A percentile compares a stretch with the other conserved stretches of the same genome.
These are phyloP conservation scores for Ceratocystis eucalypticola DNA, from an alignment of 2,329 filamentous ascomycete species.

Conservation along the genomic window DNA sequence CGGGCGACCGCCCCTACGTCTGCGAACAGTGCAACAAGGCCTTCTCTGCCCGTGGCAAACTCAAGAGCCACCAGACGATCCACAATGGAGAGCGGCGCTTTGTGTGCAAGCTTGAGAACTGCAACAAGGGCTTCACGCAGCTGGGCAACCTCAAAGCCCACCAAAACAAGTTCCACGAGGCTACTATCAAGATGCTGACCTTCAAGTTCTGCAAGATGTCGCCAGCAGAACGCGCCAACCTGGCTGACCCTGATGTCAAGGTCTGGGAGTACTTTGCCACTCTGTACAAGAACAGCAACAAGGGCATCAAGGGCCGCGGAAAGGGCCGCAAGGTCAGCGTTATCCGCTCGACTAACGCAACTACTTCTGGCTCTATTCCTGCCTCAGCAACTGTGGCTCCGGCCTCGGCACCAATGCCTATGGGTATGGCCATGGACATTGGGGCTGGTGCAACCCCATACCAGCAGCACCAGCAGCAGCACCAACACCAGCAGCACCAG, in stretches of 20 bases:
- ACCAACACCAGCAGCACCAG: neutral
- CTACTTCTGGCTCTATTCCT: neutral
- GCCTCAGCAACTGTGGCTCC: neutral
- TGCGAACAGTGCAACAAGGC: slow-evolving; percentile 69
- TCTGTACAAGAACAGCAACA: slow-evolving; percentile 97
- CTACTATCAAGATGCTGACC: slow-evolving; percentile 57
- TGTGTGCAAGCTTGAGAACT: slow-evolving; percentile 67
- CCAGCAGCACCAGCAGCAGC: neutral
- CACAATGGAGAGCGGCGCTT: slow-evolving; percentile 68
- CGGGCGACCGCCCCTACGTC: slow-evolving; percentile 69
- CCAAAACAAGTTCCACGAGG: slow-evolving; percentile 82
- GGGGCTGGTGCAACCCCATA: neutral
- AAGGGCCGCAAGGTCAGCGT: slow-evolving; percentile 57
- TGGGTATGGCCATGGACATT: slow-evolving; percentile 3
- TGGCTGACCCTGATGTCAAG: slow-evolving; percentile 53
- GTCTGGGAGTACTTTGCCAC: slow-evolving; percentile 72
- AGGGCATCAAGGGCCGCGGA: slow-evolving; percentile 91
- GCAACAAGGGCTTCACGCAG: slow-evolving; percentile 78
- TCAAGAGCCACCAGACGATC: slow-evolving; percentile 69
- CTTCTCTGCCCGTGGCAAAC: slow-evolving; percentile 77
- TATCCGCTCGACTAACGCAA: slow-evolving; percentile 21
- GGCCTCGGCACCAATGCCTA: neutral
- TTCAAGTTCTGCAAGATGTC: slow-evolving; percentile 52
- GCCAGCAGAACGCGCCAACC: slow-evolving; percentile 44
- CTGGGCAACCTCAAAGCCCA: slow-evolving; percentile 91